Evolutionary conservation across 768 basidiomycete genomes (phyloP).

Genomic region (Krasilnikovozyma curviuscula): DNA sequence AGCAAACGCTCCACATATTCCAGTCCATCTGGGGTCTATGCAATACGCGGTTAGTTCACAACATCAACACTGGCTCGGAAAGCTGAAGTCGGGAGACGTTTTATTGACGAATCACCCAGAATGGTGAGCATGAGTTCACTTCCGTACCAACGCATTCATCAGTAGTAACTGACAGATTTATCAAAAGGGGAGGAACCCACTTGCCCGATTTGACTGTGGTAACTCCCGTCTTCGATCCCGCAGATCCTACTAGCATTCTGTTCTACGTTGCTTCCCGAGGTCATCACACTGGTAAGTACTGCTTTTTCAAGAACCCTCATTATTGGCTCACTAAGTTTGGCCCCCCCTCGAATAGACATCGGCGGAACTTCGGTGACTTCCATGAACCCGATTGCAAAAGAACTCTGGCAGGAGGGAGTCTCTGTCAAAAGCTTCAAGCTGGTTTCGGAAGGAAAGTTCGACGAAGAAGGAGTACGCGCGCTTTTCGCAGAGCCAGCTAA

Average conservation of each 20-base stretch:
- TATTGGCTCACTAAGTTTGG: background rate
- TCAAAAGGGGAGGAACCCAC: conserved; percentile 14
- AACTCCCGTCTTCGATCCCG: conserved; percentile 16
- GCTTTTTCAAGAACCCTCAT: conserved; percentile 1
- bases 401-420: conserved; percentile 18
- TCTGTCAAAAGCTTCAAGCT: conserved; percentile 15
- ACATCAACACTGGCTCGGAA: conserved; percentile 5
- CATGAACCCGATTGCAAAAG: conserved; percentile 18
- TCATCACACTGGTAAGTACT: conserved; percentile 13
- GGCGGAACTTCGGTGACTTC: conserved; percentile 14
- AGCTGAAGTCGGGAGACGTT: conserved; percentile 16
- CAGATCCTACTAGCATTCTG: conserved; percentile 11
- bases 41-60: conserved; percentile 16
- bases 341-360: conserved; percentile 14
- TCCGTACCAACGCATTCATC: too few species aligned
- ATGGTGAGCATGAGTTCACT: too few species aligned
- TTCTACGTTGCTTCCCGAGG: conserved; percentile 13
- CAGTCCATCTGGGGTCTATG: conserved; percentile 18
- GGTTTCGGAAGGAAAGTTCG: conserved; percentile 16
- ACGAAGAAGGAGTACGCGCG: conserved; percentile 14
- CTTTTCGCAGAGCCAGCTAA: conserved; percentile 16
- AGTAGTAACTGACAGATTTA: too few species aligned
- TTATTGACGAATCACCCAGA: conserved; percentile 16
- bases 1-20: conserved; percentile 21
- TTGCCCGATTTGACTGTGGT: conserved; percentile 17